Evolutionary conservation across 805 yeast genomes (phyloP).

Genomic region (Nakazawaea ambrosiae): DNA sequence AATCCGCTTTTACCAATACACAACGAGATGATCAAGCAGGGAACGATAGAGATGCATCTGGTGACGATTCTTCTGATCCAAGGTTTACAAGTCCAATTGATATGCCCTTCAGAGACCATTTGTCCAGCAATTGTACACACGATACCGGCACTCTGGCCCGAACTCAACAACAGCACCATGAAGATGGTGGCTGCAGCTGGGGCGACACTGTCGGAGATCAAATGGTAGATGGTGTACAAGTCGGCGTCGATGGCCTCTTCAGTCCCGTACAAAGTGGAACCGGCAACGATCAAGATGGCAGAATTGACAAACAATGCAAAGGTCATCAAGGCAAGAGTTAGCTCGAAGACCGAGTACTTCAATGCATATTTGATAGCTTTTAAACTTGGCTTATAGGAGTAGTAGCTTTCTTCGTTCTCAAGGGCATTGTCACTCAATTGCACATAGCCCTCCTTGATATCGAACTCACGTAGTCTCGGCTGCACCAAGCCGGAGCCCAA

Average conservation of each 20-base stretch:
- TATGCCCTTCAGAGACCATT: conserved; percentile 81
- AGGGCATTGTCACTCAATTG: conserved; percentile 17
- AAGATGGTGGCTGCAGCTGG: conserved; percentile 75
- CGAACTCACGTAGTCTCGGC: conserved; percentile 39
- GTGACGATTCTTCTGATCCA: conserved; percentile 77
- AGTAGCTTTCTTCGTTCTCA: conserved; percentile 30
- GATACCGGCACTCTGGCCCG: conserved; percentile 82
- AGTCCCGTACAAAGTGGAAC: conserved; percentile 63
- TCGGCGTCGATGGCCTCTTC: conserved; percentile 66
- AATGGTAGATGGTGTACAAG: conserved; percentile 60
- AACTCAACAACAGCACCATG: conserved; percentile 69
- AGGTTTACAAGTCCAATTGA: conserved; percentile 70
- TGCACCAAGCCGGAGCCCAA: conserved; percentile 44
- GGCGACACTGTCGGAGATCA: conserved; percentile 50
- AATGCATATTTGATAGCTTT: conserved; percentile 62
- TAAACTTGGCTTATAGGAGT: conserved; percentile 55
- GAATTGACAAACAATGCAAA: conserved; percentile 80
- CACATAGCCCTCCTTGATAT: conserved; percentile 29
- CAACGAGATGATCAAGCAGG: conserved; percentile 62
- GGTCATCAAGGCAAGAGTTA: conserved; percentile 59
- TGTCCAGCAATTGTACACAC: conserved; percentile 90
- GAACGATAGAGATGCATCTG: conserved; percentile 64
- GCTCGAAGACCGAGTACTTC: conserved; percentile 61
- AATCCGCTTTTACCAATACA: conserved; percentile 65
- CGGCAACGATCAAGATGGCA: conserved; percentile 72